Conservation (phyloP, 139 green algal species). For the Volvox reticuliferus region DNA sequence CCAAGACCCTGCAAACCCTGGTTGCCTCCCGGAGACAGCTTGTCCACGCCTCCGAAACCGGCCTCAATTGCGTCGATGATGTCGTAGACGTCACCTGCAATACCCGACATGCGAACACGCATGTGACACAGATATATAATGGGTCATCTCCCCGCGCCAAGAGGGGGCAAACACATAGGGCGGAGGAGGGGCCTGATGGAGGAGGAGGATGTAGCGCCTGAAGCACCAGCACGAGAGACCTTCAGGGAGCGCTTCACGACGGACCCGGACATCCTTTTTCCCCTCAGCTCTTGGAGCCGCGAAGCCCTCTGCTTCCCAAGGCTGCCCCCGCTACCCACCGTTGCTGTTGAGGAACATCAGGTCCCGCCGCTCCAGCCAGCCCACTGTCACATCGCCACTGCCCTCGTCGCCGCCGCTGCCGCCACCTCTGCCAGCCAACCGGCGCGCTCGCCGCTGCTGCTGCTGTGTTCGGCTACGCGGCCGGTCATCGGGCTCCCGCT, state of each 20-base stretch:
- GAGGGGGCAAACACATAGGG: too few relatives aligned
- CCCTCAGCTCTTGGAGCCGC: not conserved
- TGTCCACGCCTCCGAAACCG: not conserved
- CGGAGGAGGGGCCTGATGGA: too few relatives aligned
- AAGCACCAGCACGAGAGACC: too few relatives aligned
- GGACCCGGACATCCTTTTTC: not conserved
- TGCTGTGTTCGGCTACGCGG: not conserved
- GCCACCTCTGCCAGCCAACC: not conserved
- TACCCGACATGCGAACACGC: too few relatives aligned
- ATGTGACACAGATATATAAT: too few relatives aligned
- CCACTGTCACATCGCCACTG: slow-evolving; percentile 24
- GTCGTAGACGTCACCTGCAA: slow-evolving; percentile 66
- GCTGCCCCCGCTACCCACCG: slow-evolving; percentile 43
- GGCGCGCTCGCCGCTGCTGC: not conserved
- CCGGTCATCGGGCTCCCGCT: not conserved
- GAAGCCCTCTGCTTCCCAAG: not conserved
- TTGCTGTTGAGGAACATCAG: slow-evolving; percentile 80
- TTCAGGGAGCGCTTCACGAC: too few relatives aligned
- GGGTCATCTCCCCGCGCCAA: too few relatives aligned
- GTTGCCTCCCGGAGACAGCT: not conserved
- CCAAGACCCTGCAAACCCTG: not conserved
- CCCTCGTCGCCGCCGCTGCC: not conserved
- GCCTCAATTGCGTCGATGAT: slow-evolving; percentile 63
- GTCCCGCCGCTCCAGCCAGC: slow-evolving; percentile 60
- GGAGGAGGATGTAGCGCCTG: too few relatives aligned